phyloP scores from a whole-genome alignment of 2,329 filamentous ascomycete species.

The Fusarium gaditjirri region DNA sequence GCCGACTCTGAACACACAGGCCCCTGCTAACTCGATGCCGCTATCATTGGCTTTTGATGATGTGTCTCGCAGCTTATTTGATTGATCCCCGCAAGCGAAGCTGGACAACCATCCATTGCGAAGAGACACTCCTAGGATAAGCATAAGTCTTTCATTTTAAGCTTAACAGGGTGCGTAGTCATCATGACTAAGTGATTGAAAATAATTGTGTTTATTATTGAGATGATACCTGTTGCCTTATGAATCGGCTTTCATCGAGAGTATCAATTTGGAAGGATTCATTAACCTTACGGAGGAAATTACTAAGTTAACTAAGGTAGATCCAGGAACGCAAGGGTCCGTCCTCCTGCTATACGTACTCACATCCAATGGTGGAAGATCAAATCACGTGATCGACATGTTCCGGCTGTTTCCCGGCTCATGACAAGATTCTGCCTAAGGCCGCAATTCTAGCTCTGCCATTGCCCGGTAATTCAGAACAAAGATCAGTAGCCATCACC shows the following conservation, averaged over 20 bases:
- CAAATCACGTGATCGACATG: slow-evolving; percentile 10
- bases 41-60: slow-evolving; percentile 39
- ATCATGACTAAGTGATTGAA: slow-evolving; percentile 7
- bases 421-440: slow-evolving; percentile 45
- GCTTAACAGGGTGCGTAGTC: neutral
- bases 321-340: slow-evolving; percentile 1
- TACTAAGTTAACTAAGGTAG: neutral
- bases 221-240: neutral
- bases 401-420: slow-evolving; percentile 31
- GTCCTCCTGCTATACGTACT: neutral
- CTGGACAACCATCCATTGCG: slow-evolving; percentile 9
- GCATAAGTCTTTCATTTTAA: slow-evolving; percentile 14
- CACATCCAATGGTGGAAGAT: neutral
- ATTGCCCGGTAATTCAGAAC: slow-evolving; percentile 48
- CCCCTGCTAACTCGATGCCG: slow-evolving; percentile 32
- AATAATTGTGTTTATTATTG: neutral
- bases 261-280: neutral
- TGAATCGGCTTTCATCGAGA: neutral
- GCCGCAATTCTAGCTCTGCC: slow-evolving; percentile 41
- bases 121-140: neutral
- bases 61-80: slow-evolving; percentile 38
- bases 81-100: slow-evolving; percentile 14
- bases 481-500: slow-evolving; percentile 51
- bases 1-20: slow-evolving; percentile 20
- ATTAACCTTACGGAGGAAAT: neutral